Conservation (phyloP, 2,329 filamentous ascomycete genomes). For the Gnomoniopsis smithogilvyi region DNA sequence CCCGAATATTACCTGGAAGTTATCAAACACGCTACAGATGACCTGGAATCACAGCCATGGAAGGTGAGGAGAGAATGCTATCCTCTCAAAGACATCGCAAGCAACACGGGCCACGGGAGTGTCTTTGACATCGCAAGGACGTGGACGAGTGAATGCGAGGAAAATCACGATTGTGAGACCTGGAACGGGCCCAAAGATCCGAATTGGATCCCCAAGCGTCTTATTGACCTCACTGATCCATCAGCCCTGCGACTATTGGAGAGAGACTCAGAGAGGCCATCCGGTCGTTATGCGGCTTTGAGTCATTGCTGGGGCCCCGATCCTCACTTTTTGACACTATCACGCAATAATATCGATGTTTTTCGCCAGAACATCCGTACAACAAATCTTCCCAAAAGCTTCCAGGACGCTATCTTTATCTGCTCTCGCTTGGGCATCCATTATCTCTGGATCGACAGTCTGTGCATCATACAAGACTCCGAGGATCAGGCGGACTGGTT, state of each 20-base stretch:
- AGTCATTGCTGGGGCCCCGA: constrained; percentile 2
- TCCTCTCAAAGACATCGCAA: neutral
- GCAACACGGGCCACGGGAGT: neutral
- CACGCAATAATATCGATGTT: neutral
- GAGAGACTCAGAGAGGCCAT: neutral
- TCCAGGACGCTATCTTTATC: neutral
- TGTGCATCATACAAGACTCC: constrained; percentile 1
- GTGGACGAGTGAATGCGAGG: neutral
- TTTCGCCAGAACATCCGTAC: neutral
- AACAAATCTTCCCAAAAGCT: neutral
- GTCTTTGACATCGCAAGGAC: neutral
- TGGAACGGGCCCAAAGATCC: neutral
- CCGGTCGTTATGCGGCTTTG: neutral
- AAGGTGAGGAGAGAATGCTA: neutral
- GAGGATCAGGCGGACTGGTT: neutral
- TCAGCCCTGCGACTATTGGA: neutral
- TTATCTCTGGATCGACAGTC: constrained; percentile 5
- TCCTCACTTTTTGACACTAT: neutral
- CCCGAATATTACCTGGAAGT: neutral
- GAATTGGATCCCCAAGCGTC: neutral
- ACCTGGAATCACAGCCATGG: neutral
- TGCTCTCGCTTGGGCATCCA: neutral
- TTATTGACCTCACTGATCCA: too few species aligned
- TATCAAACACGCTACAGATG: neutral
- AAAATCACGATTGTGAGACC: neutral